A percentile compares a stretch with the other conserved stretches of the same genome.
Conservation (phyloP, 306 rosid genomes). For the Astragalus glycyphyllos region DNA sequence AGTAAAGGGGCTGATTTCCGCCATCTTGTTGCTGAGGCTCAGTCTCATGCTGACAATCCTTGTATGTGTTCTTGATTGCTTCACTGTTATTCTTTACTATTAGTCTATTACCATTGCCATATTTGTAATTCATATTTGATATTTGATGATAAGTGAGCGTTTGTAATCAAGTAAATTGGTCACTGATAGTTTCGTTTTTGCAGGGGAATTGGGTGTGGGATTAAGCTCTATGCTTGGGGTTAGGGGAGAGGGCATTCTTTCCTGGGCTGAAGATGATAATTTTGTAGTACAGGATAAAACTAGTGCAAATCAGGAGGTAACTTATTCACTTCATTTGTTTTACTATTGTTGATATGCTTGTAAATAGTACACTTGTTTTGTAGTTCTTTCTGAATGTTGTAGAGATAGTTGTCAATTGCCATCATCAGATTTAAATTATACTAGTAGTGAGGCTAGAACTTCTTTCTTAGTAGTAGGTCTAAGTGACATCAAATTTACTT, state of each 20-base stretch:
- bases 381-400: constrained; percentile 13
- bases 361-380: not conserved
- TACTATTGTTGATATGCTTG: not conserved
- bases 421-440: constrained; percentile 12
- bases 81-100: constrained; percentile 5
- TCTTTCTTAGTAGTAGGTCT: too few species aligned
- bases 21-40: constrained; percentile 75
- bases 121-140: not conserved
- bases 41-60: constrained; percentile 50
- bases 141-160: constrained; percentile 5
- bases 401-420: constrained; percentile 12
- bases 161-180: not conserved
- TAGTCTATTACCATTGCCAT: not conserved
- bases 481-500: constrained; percentile 6
- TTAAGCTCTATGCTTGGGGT: constrained; percentile 67
- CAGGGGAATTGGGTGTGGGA: constrained; percentile 72
- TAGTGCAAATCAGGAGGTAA: constrained; percentile 66
- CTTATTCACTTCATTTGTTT: not conserved
- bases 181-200: not conserved
- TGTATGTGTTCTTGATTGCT: constrained; percentile 50
- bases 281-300: constrained; percentile 68
- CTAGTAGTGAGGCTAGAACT: constrained; percentile 3
- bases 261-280: constrained; percentile 71
- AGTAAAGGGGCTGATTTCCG: constrained; percentile 86
- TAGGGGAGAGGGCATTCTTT: constrained; percentile 66